Evolutionary conservation across 352 stramenopile species (phyloP).

Genomic region (Thraustochytrium striatum): DNA sequence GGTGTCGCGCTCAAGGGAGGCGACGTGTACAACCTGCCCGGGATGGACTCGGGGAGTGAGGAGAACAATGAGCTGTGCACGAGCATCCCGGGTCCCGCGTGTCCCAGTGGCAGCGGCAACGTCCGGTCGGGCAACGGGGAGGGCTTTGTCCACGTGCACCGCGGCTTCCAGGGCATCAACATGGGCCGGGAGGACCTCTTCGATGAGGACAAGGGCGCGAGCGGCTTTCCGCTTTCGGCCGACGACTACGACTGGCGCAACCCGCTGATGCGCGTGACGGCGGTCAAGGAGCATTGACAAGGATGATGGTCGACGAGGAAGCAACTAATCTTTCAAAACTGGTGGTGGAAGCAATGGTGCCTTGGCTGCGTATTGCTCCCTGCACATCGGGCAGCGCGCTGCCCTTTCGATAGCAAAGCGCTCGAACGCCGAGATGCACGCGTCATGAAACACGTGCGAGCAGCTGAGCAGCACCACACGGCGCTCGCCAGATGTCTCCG

Average conservation of each 20-base stretch:
- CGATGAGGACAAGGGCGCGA: conserved; percentile 6
- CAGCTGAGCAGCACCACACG: conserved; percentile 67
- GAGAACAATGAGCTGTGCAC: conserved; percentile 56
- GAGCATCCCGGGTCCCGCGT: conserved; percentile 51
- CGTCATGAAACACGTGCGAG: conserved; percentile 68
- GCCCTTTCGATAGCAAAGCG: conserved; percentile 78
- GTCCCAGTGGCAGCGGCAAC: conserved; percentile 43
- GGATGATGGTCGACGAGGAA: neutral
- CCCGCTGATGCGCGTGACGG: conserved; percentile 47
- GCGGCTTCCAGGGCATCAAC: conserved; percentile 49
- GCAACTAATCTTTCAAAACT: neutral
- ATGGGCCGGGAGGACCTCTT: neutral
- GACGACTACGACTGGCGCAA: conserved; percentile 53
- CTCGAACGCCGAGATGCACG: conserved; percentile 71
- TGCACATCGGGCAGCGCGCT: conserved; percentile 69
- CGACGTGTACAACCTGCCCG: conserved; percentile 19
- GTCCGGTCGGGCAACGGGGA: conserved; percentile 51
- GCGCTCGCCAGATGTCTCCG: neutral
- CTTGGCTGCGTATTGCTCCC: conserved; percentile 51
- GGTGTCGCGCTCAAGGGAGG: conserved; percentile 31
- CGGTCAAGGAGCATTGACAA: neutral
- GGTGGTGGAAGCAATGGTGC: neutral
- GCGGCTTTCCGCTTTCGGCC: conserved; percentile 21
- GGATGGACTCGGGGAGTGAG: conserved; percentile 53
- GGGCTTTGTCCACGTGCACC: conserved; percentile 54